Percentiles rank a stretch among this genome's conserved stretches.
Evolutionary conservation across 495 filamentous ascomycete genomes (phyloP).

Genomic region (Penicillium canescens): DNA sequence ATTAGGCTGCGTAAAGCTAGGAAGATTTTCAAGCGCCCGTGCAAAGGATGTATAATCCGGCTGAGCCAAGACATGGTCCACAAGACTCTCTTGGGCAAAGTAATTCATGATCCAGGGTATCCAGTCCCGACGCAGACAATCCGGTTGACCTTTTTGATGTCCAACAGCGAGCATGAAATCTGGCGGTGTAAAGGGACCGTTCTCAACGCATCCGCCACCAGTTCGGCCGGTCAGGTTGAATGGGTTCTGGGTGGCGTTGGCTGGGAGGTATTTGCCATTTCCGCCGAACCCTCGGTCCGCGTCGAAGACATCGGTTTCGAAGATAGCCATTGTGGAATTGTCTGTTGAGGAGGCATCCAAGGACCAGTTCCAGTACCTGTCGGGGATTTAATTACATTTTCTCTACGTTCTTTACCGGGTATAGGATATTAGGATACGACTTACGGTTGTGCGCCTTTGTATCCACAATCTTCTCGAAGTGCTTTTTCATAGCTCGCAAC

Average conservation of each 20-base stretch:
- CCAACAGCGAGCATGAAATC: conserved; percentile 15
- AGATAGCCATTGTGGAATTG: conserved; percentile 17
- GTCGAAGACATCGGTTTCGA: conserved; percentile 19
- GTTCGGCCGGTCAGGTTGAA: conserved; percentile 26
- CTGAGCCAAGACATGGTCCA: conserved; percentile 22
- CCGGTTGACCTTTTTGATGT: conserved; percentile 5
- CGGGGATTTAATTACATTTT: not conserved
- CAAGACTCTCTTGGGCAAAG: conserved; percentile 19
- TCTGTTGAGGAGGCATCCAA: conserved; percentile 19
- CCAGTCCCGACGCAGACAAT: conserved; percentile 21
- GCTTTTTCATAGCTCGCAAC: conserved; percentile 42
- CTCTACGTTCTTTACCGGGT: too few relatives aligned
- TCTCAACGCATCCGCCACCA: conserved; percentile 20
- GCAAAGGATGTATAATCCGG: conserved; percentile 23
- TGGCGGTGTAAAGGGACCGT: conserved; percentile 15
- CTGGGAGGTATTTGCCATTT: conserved; percentile 16
- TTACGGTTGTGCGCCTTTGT: conserved; percentile 45
- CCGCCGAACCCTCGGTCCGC: conserved; percentile 18
- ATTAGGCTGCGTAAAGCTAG: conserved; percentile 15
- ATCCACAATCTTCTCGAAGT: conserved; percentile 45
- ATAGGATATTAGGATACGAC: not conserved
- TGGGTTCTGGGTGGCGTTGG: conserved; percentile 13
- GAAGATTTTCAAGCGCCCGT: conserved; percentile 22
- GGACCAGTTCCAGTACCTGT: conserved; percentile 25
- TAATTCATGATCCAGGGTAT: conserved; percentile 26